phyloP scores from a whole-genome alignment of 148 eudicot genomes.

The Mesembryanthemum crystallinum region DNA sequence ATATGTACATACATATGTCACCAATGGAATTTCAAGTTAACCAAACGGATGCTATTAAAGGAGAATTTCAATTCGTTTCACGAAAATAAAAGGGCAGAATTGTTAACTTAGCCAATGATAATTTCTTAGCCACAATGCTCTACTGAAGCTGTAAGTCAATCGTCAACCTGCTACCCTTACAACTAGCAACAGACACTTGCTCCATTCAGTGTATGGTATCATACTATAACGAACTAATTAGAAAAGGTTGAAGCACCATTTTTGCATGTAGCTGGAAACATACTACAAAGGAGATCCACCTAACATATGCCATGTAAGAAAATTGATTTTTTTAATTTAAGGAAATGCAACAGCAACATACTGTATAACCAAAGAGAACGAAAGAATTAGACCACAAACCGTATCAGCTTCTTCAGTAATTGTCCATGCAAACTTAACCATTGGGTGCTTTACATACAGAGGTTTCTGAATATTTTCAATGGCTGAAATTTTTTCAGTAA shows the following conservation, averaged over 20 bases:
- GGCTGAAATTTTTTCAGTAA: conserved; percentile 41
- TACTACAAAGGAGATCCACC: neutral
- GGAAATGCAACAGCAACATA: too few species aligned
- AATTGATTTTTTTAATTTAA: neutral
- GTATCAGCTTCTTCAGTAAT: conserved; percentile 76
- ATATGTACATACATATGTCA: too few species aligned
- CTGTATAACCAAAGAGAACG: neutral
- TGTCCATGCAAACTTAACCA: conserved; percentile 90
- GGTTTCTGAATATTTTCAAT: conserved; percentile 75
- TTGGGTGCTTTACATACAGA: conserved; percentile 82
- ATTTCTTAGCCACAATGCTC: neutral
- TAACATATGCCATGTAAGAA: neutral
- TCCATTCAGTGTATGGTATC: neutral
- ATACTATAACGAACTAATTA: neutral
- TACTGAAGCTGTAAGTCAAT: neutral
- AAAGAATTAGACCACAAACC: conserved; percentile 38
- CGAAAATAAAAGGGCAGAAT: neutral
- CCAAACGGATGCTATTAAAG: neutral
- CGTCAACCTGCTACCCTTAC: neutral
- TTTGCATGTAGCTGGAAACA: neutral
- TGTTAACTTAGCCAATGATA: neutral
- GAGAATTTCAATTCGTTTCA: neutral
- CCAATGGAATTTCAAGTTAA: too few species aligned
- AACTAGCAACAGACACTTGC: neutral
- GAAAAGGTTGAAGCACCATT: neutral